Percentiles rank a stretch among this genome's conserved stretches.
These are phyloP conservation scores for Chytriomyces confervae DNA, from an alignment of 192 early-diverging fungal species.

Conservation along the genomic window DNA sequence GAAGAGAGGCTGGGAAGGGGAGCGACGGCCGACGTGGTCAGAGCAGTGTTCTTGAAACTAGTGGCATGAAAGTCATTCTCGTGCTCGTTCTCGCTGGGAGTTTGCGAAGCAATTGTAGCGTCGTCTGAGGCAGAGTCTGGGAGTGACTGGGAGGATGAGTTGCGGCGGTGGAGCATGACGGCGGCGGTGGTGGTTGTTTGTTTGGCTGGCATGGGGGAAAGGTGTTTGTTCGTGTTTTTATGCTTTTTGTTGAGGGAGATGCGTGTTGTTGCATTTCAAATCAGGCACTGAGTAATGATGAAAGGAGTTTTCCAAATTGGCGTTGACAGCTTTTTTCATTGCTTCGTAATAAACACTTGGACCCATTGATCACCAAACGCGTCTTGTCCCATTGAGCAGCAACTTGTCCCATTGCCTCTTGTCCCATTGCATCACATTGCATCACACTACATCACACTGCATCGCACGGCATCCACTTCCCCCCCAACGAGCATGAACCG, in stretches of 20 bases:
- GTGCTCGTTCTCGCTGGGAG: background rate
- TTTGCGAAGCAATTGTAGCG: too few relatives aligned
- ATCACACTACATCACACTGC: too few relatives aligned
- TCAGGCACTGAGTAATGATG: background rate
- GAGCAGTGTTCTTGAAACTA: background rate
- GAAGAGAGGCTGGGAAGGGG: background rate
- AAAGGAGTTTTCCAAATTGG: background rate
- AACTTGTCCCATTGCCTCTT: too few relatives aligned
- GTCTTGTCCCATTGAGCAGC: too few relatives aligned
- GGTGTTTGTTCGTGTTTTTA: background rate
- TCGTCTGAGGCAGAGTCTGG: background rate
- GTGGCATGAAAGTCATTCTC: background rate
- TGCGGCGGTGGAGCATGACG: background rate
- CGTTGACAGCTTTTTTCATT: too few relatives aligned
- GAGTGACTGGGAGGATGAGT: slow-evolving; percentile 6
- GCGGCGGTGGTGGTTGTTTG: background rate
- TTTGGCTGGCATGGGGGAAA: background rate
- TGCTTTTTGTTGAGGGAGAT: too few relatives aligned
- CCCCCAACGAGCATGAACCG: slow-evolving; percentile 28
- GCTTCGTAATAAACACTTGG: too few relatives aligned
- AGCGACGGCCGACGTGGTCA: background rate
- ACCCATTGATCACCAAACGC: too few relatives aligned
- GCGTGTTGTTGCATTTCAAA: background rate
- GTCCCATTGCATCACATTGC: too few relatives aligned
- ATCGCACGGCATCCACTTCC: too few relatives aligned